Percentiles rank a stretch among this genome's conserved stretches.
Conservation (phyloP, 177 flowering plant genomes). For the Vitis hybrid region DNA sequence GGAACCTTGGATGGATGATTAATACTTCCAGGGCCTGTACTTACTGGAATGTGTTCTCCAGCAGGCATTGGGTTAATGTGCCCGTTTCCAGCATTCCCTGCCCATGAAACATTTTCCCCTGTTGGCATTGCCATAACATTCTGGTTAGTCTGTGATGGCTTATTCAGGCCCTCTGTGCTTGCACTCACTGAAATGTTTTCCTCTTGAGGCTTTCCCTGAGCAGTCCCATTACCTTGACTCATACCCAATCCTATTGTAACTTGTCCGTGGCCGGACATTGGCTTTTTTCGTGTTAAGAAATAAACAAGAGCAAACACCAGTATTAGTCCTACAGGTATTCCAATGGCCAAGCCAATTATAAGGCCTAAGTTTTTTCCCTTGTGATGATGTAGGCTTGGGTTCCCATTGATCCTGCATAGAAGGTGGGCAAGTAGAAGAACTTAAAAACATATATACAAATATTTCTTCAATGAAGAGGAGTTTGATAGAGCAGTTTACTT, state of each 20-base stretch:
- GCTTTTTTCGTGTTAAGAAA: background rate
- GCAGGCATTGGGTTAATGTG: background rate
- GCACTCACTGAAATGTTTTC: too few relatives aligned
- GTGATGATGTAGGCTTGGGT: background rate
- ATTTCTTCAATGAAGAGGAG: background rate
- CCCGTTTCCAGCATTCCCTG: background rate
- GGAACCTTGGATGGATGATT: background rate
- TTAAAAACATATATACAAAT: background rate
- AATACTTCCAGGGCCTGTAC: background rate
- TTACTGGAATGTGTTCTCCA: background rate
- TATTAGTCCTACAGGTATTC: conserved; percentile 1
- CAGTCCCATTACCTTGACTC: background rate
- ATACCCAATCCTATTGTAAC: background rate
- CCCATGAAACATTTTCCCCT: conserved; percentile 2
- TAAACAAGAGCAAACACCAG: background rate
- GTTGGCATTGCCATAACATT: background rate
- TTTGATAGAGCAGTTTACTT: background rate
- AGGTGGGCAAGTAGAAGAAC: background rate
- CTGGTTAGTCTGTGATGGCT: background rate
- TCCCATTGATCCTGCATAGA: conserved; percentile 7
- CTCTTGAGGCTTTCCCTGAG: background rate
- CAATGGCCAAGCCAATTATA: background rate
- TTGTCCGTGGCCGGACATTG: background rate
- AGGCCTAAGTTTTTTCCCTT: conserved; percentile 3
- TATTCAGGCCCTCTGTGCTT: background rate